Conservation (phyloP, 2,329 filamentous ascomycete genomes). For the Hypoxylon sp. region DNA sequence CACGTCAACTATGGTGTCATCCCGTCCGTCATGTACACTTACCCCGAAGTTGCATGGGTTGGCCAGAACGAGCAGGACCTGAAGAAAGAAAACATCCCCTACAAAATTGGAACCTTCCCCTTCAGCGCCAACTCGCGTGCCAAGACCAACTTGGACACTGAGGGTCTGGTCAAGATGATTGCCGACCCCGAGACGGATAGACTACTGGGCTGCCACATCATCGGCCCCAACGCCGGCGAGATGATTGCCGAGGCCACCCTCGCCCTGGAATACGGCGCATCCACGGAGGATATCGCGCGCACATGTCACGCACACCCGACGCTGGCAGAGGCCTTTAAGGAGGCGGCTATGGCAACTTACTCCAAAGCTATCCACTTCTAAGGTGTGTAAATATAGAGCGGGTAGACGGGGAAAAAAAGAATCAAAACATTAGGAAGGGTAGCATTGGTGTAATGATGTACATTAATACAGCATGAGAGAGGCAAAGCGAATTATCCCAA, state of each 20-base stretch:
- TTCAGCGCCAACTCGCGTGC: constrained; percentile 98
- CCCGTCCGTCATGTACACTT: constrained; percentile 99
- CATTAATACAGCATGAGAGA: constrained; percentile 54
- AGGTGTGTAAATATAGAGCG: constrained; percentile 53
- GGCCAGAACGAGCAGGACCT: constrained; percentile 97
- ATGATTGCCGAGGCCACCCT: constrained; percentile 99
- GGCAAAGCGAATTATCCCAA: constrained; percentile 42
- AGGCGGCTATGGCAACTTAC: constrained; percentile 98
- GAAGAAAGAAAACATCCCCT: constrained; percentile 89
- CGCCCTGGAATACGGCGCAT: constrained; percentile 96
- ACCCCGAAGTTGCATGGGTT: constrained; percentile 98
- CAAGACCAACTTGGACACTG: constrained; percentile 97
- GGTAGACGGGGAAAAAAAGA: constrained; percentile 35
- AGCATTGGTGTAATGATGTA: constrained; percentile 56
- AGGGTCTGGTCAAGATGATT: constrained; percentile 97
- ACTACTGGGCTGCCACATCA: constrained; percentile 95
- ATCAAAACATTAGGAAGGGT: constrained; percentile 37
- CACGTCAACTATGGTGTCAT: constrained; percentile 99
- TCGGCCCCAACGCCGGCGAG: constrained; percentile 95
- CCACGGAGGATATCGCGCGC: constrained; percentile 92
- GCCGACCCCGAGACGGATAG: constrained; percentile 97
- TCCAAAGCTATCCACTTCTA: constrained; percentile 97
- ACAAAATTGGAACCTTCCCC: constrained; percentile 94
- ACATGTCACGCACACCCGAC: constrained; percentile 98
- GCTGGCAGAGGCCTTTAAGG: constrained; percentile 97